Percentiles rank a stretch among this genome's conserved stretches.
phyloP scores from a whole-genome alignment of 2,329 filamentous ascomycete species.

The Pseudogymnoascus sp. region DNA sequence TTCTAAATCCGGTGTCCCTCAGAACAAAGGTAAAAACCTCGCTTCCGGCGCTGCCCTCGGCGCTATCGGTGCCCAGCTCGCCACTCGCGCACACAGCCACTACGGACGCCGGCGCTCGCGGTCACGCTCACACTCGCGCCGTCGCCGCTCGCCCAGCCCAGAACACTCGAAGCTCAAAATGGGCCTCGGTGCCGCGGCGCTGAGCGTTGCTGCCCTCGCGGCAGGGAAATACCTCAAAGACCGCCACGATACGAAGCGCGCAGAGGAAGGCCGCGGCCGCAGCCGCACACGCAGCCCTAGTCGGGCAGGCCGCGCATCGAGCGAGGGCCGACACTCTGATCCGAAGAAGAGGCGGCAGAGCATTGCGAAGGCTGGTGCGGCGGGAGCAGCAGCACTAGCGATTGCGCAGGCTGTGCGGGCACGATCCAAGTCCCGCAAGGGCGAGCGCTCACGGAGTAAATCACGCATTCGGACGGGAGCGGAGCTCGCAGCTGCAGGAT shows the following conservation, averaged over 20 bases:
- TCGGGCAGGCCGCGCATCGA: constrained; percentile 32
- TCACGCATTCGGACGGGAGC: constrained; percentile 42
- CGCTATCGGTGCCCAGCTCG: constrained; percentile 52
- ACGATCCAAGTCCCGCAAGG: constrained; percentile 44
- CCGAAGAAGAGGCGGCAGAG: constrained; percentile 35
- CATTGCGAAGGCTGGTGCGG: constrained; percentile 35
- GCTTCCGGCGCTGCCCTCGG: constrained; percentile 51
- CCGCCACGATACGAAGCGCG: constrained; percentile 48
- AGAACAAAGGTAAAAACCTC: constrained; percentile 21
- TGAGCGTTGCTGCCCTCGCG: constrained; percentile 56
- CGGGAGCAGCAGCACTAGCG: constrained; percentile 45
- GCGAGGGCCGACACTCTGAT: constrained; percentile 39
- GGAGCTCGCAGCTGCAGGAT: constrained; percentile 51
- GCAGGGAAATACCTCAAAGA: constrained; percentile 56
- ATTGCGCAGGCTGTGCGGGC: constrained; percentile 52
- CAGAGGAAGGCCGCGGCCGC: constrained; percentile 46
- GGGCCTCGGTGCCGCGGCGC: constrained; percentile 54
- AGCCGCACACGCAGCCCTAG: constrained; percentile 41
- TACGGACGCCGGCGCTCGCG: constrained; percentile 37
- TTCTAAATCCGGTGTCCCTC: constrained; percentile 28
- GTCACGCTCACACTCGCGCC: constrained; percentile 31
- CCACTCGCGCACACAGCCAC: constrained; percentile 52
- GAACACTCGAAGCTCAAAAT: constrained; percentile 39
- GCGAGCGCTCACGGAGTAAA: constrained; percentile 33
- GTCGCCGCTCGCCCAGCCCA: not conserved